These are phyloP conservation scores for Balamuthia mandrillaris DNA, from an alignment of 208 protist genomes.

Conservation along the genomic window DNA sequence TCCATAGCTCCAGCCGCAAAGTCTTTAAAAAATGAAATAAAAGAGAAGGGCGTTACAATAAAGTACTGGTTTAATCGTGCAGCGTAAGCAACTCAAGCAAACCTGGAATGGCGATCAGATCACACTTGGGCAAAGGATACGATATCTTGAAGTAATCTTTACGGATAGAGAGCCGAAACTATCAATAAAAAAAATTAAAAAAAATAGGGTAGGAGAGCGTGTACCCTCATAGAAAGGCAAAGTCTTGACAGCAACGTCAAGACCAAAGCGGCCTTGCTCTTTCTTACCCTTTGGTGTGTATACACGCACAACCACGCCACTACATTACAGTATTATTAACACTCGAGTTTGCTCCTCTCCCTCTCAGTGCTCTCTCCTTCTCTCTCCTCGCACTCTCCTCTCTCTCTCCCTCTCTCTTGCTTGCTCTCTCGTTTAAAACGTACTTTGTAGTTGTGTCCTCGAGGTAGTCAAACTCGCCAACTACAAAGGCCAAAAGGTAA, in stretches of 20 bases:
- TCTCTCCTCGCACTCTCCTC: too few relatives aligned
- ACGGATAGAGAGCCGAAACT: not conserved
- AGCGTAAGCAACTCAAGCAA: too few relatives aligned
- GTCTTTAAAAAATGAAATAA: too few relatives aligned
- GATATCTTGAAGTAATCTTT: constrained; percentile 43
- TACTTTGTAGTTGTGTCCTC: constrained; percentile 57
- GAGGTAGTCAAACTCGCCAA: constrained; percentile 86
- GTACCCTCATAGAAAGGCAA: not conserved
- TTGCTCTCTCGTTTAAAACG: not conserved
- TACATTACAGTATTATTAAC: too few relatives aligned
- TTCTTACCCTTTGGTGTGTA: constrained; percentile 66
- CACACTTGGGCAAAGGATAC: constrained; percentile 85
- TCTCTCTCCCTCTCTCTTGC: too few relatives aligned
- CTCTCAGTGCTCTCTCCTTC: too few relatives aligned
- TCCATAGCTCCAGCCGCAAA: constrained; percentile 90
- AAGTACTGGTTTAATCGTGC: constrained; percentile 68
- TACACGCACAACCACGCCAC: constrained; percentile 57
- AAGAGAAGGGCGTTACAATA: constrained; percentile 17
- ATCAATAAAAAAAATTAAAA: too few relatives aligned
- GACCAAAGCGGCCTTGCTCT: constrained; percentile 75
- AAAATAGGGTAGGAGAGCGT: not conserved
- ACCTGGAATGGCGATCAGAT: constrained; percentile 90
- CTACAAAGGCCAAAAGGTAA: constrained; percentile 84
- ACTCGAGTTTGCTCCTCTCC: not conserved
- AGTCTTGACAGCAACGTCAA: constrained; percentile 77